Conservation (phyloP, 768 basidiomycete genomes). For the Phanerodontia chrysosporium region DNA sequence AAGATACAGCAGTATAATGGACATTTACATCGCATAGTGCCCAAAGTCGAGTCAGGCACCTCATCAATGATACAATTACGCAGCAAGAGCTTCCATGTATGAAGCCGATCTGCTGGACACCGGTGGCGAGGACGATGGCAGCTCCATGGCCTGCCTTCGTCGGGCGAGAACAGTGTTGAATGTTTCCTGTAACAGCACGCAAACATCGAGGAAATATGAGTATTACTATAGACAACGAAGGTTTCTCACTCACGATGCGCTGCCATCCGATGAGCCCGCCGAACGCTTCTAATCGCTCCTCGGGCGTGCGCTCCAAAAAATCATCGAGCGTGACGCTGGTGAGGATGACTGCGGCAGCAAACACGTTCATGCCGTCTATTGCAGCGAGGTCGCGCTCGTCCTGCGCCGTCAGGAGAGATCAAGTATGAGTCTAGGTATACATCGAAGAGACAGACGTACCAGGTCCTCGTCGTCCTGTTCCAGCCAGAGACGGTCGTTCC, state of each 20-base stretch:
- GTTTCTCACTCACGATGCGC: constrained; percentile 43
- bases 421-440: background rate
- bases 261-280: constrained; percentile 44
- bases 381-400: constrained; percentile 56
- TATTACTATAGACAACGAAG: background rate
- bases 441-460: constrained; percentile 5
- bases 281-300: constrained; percentile 44
- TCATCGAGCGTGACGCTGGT: constrained; percentile 49
- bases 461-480: constrained; percentile 47
- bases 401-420: constrained; percentile 41
- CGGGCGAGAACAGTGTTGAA: constrained; percentile 35
- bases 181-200: constrained; percentile 20
- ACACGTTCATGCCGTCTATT: constrained; percentile 62
- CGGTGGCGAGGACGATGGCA: constrained; percentile 19
- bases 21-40: no score
- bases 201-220: background rate
- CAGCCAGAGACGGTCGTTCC: constrained; percentile 64
- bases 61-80: background rate
- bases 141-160: constrained; percentile 30
- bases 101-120: background rate
- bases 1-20: background rate
- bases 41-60: background rate
- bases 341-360: constrained; percentile 63
- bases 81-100: background rate
- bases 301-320: constrained; percentile 48